Conservation (phyloP, 768 basidiomycete species). For the Cubamyces lactineus region DNA sequence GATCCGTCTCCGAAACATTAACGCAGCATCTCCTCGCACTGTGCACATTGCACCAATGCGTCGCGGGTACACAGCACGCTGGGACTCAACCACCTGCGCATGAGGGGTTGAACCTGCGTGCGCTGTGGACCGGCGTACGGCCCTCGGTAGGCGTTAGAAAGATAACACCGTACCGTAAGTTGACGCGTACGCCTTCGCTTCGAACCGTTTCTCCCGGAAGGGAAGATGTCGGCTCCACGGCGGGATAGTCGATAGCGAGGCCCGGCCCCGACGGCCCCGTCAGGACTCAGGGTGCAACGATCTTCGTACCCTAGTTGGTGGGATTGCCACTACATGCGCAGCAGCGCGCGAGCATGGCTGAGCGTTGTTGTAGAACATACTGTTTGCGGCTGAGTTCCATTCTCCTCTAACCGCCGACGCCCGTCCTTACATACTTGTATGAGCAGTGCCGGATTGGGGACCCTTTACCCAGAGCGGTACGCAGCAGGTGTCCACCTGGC, state of each 20-base stretch:
- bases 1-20: neutral
- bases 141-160: slow-evolving; percentile 4
- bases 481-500: slow-evolving; percentile 17
- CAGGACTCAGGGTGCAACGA: neutral
- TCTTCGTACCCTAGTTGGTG: neutral
- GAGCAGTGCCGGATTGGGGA: slow-evolving; percentile 6
- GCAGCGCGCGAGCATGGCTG: neutral
- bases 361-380: neutral
- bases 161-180: slow-evolving; percentile 1
- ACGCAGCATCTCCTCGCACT: slow-evolving; percentile 10
- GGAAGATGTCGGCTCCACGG: slow-evolving; percentile 8
- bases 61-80: neutral
- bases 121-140: slow-evolving; percentile 7
- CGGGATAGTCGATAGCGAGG: neutral
- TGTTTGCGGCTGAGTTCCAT: neutral
- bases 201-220: slow-evolving; percentile 7
- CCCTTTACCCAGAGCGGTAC: slow-evolving; percentile 10
- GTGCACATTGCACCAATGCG: slow-evolving; percentile 13
- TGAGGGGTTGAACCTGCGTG: neutral
- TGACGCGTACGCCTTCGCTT: neutral
- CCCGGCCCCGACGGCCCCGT: neutral
- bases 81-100: neutral
- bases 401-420: slow-evolving; percentile 6
- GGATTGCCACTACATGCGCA: neutral
- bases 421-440: slow-evolving; percentile 1